Conservation (phyloP, 768 basidiomycete genomes). For the Pulveroboletus sp. region DNA sequence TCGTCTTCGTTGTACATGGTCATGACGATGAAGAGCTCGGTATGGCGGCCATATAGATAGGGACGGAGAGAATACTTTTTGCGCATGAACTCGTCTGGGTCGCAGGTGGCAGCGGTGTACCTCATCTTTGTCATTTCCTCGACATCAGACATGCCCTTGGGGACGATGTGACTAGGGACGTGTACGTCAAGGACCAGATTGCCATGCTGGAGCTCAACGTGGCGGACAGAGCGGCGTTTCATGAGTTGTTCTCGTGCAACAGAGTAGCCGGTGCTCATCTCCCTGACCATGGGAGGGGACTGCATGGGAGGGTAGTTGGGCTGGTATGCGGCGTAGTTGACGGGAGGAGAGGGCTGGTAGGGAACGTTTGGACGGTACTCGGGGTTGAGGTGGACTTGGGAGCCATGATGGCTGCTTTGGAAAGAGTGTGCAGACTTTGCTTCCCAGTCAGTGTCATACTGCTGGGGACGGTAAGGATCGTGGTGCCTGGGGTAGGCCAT, state of each 20-base stretch:
- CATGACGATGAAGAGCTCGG: slow-evolving; percentile 93
- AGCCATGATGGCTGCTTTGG: slow-evolving; percentile 57
- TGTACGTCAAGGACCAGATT: slow-evolving; percentile 83
- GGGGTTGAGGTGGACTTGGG: slow-evolving; percentile 68
- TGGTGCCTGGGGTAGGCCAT: slow-evolving; percentile 56
- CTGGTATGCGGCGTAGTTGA: slow-evolving; percentile 41
- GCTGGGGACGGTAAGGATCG: slow-evolving; percentile 47
- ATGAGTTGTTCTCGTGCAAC: slow-evolving; percentile 74
- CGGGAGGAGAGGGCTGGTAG: slow-evolving; percentile 39
- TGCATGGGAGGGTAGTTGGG: slow-evolving; percentile 61
- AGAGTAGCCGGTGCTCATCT: slow-evolving; percentile 55
- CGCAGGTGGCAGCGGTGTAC: slow-evolving; percentile 86
- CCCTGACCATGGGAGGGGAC: slow-evolving; percentile 45
- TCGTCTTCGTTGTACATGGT: slow-evolving; percentile 97
- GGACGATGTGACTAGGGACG: slow-evolving; percentile 75
- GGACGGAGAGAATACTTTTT: slow-evolving; percentile 75
- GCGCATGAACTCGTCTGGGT: slow-evolving; percentile 83
- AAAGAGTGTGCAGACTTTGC: slow-evolving; percentile 55
- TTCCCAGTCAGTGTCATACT: slow-evolving; percentile 44
- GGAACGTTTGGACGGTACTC: slow-evolving; percentile 43
- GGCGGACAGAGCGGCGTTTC: slow-evolving; percentile 73
- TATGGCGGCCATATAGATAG: slow-evolving; percentile 73
- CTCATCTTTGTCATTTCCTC: slow-evolving; percentile 84
- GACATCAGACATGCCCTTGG: slow-evolving; percentile 53
- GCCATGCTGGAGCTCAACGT: slow-evolving; percentile 76